Evolutionary conservation across 371 early-diverging fungal species (phyloP), one percentile per base, ranked within the genome.

Genomic region (Actinomucor elegans): DNA sequence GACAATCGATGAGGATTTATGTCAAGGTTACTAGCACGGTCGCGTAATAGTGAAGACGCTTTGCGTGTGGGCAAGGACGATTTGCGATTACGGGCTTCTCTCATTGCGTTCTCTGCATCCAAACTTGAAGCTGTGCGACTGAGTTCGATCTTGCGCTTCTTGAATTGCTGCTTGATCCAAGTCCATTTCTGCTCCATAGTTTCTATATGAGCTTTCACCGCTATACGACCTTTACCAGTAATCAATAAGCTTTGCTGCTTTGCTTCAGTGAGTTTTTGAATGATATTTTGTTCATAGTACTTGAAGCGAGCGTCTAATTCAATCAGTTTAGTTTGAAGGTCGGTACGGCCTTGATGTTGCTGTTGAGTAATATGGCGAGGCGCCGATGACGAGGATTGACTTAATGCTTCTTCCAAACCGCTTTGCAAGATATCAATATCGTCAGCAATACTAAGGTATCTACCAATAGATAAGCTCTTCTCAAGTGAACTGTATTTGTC

Each of bases 221-320:
- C 24, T 15, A 17, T 21, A 28, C 59, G 35, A 11, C 38, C 48
- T 23, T 52, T 36, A 3, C 14, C 41, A 9, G 32, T 27, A 1
- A 52, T 37, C 4, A 27, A 10, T 1, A 20, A 35, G 0, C 32
- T 23, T 6, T 24, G 23, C 1, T 55, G 50, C 21, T 68, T 67
- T 3, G 71, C 75, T 5, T 53, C 51, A 1, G 75, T 65, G 21
- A 84, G 36, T 33, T 72, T 63, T 40, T 71, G 61, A 23, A 65
- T 46, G 31, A 83, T 72, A 8, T 67, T 66, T 2, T 67, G 73
- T 34, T 78, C 77, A 48, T 74, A 77, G 35, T 79, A 71, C 26
- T 75, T 77, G 71, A 77, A 82, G n/a, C 80, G 66, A 0, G 79
- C 74, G 14, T 78, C 79, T 2, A 82, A 61, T 43, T 83, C 83